phyloP scores from a whole-genome alignment of 192 early-diverging fungal species.

The Chytriomyces confervae region DNA sequence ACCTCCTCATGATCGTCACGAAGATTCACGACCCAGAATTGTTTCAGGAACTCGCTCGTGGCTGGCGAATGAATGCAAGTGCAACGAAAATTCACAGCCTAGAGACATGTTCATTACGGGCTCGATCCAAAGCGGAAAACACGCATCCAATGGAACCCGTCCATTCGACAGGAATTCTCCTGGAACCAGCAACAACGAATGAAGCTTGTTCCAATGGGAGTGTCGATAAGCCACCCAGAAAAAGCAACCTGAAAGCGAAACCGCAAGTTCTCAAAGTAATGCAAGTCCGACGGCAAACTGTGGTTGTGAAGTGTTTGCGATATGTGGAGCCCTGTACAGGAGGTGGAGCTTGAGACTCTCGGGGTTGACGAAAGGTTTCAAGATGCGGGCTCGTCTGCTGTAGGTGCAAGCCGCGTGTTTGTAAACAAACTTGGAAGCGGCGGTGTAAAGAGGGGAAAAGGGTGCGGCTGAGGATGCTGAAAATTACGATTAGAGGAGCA shows the following conservation, averaged over 20 bases:
- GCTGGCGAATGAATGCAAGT: slow-evolving; percentile 43
- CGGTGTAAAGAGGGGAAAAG: neutral
- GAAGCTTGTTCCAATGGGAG: neutral
- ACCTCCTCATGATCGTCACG: slow-evolving; percentile 56
- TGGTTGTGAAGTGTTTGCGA: neutral
- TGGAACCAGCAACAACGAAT: neutral
- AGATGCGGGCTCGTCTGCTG: no score
- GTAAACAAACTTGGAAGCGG: neutral
- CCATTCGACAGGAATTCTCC: neutral
- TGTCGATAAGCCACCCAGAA: neutral
- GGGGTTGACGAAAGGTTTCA: neutral
- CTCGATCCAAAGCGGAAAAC: neutral
- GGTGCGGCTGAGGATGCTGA: neutral
- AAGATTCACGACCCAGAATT: slow-evolving; percentile 51
- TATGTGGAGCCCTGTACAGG: neutral
- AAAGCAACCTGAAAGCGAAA: neutral
- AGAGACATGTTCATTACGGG: neutral
- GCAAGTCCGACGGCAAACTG: neutral
- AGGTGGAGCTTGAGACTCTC: neutral
- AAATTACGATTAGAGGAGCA: neutral
- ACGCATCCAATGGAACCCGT: neutral
- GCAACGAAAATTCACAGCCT: slow-evolving; percentile 19
- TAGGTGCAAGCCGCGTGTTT: no score
- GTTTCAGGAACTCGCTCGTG: slow-evolving; percentile 46
- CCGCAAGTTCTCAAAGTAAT: slow-evolving; percentile 4